These are phyloP conservation scores for Diutina ranongensis DNA, from an alignment of 1,139 yeast genomes.

Conservation along the genomic window DNA sequence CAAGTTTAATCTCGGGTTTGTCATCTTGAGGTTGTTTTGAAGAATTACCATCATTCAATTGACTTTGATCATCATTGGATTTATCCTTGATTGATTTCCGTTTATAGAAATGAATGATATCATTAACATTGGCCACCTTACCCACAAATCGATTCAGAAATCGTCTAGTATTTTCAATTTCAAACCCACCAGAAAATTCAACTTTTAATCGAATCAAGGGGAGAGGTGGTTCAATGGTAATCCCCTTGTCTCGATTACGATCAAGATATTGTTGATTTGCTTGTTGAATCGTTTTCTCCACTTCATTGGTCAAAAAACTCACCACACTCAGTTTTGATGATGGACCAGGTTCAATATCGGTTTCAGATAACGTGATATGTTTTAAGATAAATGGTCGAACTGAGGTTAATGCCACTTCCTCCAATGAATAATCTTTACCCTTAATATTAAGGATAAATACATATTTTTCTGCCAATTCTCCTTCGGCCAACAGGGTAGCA, in stretches of 20 bases:
- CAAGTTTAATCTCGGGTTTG: conserved; percentile 32
- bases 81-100: conserved; percentile 12
- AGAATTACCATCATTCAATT: neutral
- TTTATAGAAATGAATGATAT: conserved; percentile 65
- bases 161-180: conserved; percentile 81
- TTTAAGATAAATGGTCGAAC: conserved; percentile 78
- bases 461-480: conserved; percentile 67
- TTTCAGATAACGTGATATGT: conserved; percentile 43
- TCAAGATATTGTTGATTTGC: conserved; percentile 14
- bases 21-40: too few relatives aligned
- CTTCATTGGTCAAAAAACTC: conserved; percentile 52
- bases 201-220: conserved; percentile 79
- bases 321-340: conserved; percentile 61
- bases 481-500: conserved; percentile 82
- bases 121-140: conserved; percentile 78
- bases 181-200: conserved; percentile 78
- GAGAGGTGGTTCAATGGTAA: conserved; percentile 30
- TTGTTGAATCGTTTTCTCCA: conserved; percentile 38
- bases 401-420: conserved; percentile 55
- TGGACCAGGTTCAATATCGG: conserved; percentile 50
- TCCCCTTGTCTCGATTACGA: conserved; percentile 13
- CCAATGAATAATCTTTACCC: conserved; percentile 47
- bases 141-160: conserved; percentile 89
- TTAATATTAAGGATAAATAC: conserved; percentile 60
- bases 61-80: conserved; percentile 11